Base-by-base conservation (phyloP, 2,329 filamentous ascomycete species). In the Sporothrix inflata region DNA sequence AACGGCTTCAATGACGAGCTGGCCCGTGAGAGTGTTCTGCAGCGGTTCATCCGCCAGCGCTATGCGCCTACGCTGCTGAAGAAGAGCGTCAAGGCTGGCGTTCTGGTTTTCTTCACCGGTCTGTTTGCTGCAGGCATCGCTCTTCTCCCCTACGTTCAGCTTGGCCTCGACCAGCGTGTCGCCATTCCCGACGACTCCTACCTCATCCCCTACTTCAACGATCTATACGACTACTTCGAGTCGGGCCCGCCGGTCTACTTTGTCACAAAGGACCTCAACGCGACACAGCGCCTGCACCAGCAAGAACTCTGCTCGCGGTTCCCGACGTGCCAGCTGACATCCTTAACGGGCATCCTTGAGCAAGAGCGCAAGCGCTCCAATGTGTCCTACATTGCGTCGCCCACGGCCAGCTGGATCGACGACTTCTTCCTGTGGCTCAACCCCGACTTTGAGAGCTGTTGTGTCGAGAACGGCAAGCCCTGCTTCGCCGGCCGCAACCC, bases 401-500 rank as follows among this genome's bases (percentile, higher is more conserved):
- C 94, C 0, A 91, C 95, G 0, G 96, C 97, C 3, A 98, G 92
- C 80, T 99, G 96, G 96, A 88, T 99, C 21, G 96, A 99, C 76
- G 96, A 99, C 79, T 98, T 94, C 82, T 94, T 98, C 82, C 87
- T 93, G 73, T 99, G 96, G 95, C 84, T 98, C n/a, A 97, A 98
- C 76, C 96, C 96, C 0, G 88, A 90, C 69, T 88, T 93, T 57
- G 92, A 94, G 60, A 83, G 87, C 67, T 90, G 87, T 83, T 98
- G 93, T 77, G 86, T 92, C 49, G 90, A 95, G 73, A 79, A 89
- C 67, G 88, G 88, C 61, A 84, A 90, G 76, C 85, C 91, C 1
- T 99, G 96, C 82, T 98, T 99, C 78, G 89, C 88, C 34, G 85
- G 90, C 74, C 90, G 94, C 55, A 82, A 90, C 24, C 94, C 94